Conservation (phyloP, 768 basidiomycete genomes). For the Tubosaeta sp. region DNA sequence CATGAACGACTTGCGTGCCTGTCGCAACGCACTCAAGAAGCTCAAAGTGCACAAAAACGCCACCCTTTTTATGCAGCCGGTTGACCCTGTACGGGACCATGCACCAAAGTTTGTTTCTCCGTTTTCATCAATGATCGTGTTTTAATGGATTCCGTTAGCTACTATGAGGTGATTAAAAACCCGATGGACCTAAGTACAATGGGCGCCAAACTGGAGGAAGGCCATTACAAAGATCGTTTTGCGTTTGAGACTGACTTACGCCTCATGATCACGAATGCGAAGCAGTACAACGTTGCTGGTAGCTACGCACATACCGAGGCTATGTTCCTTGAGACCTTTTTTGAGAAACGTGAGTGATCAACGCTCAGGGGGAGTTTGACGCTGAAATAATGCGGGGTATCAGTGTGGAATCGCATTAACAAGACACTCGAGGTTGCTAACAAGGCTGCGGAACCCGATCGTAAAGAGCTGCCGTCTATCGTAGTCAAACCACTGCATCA, state of each 20-base stretch:
- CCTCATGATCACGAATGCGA: conserved; percentile 85
- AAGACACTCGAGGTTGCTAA: conserved; percentile 73
- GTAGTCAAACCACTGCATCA: conserved; percentile 21
- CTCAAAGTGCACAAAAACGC: conserved; percentile 71
- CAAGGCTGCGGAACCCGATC: conserved; percentile 34
- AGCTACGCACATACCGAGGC: conserved; percentile 76
- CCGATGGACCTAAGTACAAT: conserved; percentile 96
- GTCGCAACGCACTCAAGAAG: conserved; percentile 76
- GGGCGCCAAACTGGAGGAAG: conserved; percentile 78
- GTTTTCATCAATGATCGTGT: conserved; percentile 4
- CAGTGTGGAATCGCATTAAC: conserved; percentile 86
- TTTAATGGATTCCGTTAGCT: conserved; percentile 44
- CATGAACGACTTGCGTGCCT: conserved; percentile 69
- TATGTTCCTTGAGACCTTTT: conserved; percentile 68
- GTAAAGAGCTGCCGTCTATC: conserved; percentile 24
- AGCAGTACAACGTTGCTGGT: conserved; percentile 72
- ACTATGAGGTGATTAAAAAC: conserved; percentile 83
- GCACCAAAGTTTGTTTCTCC: conserved; percentile 65
- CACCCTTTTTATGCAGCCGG: conserved; percentile 75
- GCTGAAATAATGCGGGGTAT: conserved; percentile 5
- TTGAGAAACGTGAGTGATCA: conserved; percentile 72
- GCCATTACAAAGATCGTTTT: conserved; percentile 80
- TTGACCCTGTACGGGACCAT: conserved; percentile 92
- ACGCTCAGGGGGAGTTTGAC: background rate
- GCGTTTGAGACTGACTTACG: conserved; percentile 84